Conservation (phyloP, 2,329 filamentous ascomycete genomes). For the Microsporum canis region DNA sequence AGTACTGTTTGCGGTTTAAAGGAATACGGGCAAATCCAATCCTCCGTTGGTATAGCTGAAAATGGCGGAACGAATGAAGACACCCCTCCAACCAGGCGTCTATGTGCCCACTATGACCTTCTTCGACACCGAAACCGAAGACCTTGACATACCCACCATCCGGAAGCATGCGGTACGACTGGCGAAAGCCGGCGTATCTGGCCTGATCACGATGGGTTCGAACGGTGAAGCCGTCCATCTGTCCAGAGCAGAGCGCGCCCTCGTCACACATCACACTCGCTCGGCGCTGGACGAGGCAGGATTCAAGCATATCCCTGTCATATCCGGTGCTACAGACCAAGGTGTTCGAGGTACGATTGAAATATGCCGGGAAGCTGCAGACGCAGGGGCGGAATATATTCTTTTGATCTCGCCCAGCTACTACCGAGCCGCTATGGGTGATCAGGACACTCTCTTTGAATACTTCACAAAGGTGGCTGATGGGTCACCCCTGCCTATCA, state of each 20-base stretch:
- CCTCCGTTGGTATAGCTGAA: background rate
- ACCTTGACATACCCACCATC: constrained; percentile 68
- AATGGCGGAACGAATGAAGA: background rate
- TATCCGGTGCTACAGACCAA: constrained; percentile 70
- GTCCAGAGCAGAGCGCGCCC: constrained; percentile 61
- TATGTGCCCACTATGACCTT: constrained; percentile 55
- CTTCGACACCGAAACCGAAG: constrained; percentile 71
- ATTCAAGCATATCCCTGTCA: constrained; percentile 61
- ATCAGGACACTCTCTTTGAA: constrained; percentile 53
- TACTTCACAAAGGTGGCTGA: constrained; percentile 69
- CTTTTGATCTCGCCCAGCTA: constrained; percentile 73
- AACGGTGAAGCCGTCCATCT: constrained; percentile 85
- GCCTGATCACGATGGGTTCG: constrained; percentile 77
- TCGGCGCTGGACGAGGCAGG: constrained; percentile 72
- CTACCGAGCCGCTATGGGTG: constrained; percentile 66
- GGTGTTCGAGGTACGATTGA: constrained; percentile 68
- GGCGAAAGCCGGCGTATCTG: constrained; percentile 63
- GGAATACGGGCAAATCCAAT: background rate
- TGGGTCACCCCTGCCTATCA: constrained; percentile 58
- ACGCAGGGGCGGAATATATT: constrained; percentile 66
- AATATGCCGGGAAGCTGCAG: constrained; percentile 54
- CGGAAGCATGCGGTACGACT: constrained; percentile 71
- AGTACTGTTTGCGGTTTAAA: background rate
- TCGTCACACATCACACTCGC: constrained; percentile 64
- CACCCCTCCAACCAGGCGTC: constrained; percentile 6